A percentile compares a stretch with the other conserved stretches of the same genome.
Conservation (phyloP, 1,284 basidiomycete genomes). For the Pulveroboletus sp. region DNA sequence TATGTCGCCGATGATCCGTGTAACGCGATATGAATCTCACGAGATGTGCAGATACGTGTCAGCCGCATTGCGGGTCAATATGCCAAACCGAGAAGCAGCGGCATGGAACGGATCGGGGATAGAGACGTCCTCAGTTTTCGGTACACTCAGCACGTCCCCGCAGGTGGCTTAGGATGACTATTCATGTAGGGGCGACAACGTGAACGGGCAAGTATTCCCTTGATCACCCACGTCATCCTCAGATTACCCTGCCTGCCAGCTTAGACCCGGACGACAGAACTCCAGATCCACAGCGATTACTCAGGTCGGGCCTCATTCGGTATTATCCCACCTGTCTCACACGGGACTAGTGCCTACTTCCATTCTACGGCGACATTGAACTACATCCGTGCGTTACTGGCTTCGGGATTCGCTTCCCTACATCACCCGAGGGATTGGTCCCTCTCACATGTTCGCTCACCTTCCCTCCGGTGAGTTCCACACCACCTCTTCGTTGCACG, state of each 20-base stretch:
- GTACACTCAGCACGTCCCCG: slow-evolving; percentile 35
- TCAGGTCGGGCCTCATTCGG: slow-evolving; percentile 47
- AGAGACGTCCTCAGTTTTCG: slow-evolving; percentile 77
- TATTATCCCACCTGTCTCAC: slow-evolving; percentile 4
- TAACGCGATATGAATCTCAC: slow-evolving; percentile 6
- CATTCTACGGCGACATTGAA: slow-evolving; percentile 93
- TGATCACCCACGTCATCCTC: background rate
- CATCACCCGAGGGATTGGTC: slow-evolving; percentile 93
- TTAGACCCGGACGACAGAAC: slow-evolving; percentile 72
- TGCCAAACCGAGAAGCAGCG: slow-evolving; percentile 91
- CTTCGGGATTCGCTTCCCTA: slow-evolving; percentile 89
- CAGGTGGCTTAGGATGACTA: slow-evolving; percentile 1
- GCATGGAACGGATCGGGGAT: slow-evolving; percentile 74
- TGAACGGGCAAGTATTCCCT: slow-evolving; percentile 67
- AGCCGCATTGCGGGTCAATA: slow-evolving; percentile 95
- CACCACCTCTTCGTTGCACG: background rate
- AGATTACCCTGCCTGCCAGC: slow-evolving; percentile 24
- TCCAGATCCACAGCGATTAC: slow-evolving; percentile 85
- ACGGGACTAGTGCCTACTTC: slow-evolving; percentile 78
- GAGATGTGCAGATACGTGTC: slow-evolving; percentile 65
- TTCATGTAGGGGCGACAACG: slow-evolving; percentile 82
- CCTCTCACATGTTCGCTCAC: slow-evolving; percentile 85
- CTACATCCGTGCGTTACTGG: slow-evolving; percentile 84
- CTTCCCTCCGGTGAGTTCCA: slow-evolving; percentile 56
- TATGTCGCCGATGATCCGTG: slow-evolving; percentile 23